Evolutionary conservation across 2,329 filamentous ascomycete genomes (phyloP).

Genomic region (Fusarium clavum): DNA sequence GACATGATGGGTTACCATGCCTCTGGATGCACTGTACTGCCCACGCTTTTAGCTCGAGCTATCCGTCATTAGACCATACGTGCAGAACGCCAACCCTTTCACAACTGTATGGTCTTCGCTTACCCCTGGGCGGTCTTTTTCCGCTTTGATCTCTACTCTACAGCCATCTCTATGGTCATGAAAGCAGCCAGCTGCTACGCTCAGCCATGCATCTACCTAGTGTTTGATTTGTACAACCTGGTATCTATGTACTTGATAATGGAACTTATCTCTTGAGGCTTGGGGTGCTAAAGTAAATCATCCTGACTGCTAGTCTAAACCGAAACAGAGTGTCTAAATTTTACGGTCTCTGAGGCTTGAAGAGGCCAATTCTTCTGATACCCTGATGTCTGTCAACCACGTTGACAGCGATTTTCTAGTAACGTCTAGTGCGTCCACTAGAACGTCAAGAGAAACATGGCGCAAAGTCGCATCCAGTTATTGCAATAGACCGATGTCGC

Average conservation of each 20-base stretch:
- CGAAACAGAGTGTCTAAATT: not conserved
- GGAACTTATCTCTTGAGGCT: not conserved
- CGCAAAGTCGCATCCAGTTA: conserved; percentile 10
- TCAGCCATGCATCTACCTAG: not conserved
- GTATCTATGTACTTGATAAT: not conserved
- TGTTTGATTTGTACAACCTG: not conserved
- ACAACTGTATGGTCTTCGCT: not conserved
- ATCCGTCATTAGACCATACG: not conserved
- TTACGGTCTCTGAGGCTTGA: not conserved
- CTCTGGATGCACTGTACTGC: not conserved
- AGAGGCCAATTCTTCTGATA: not conserved
- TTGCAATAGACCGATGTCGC: conserved; percentile 3
- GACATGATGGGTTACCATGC: not conserved
- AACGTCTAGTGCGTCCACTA: conserved; percentile 18
- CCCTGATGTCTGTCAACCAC: not conserved
- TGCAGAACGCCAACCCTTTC: not conserved
- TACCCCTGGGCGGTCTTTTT: not conserved
- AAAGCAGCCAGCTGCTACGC: not conserved
- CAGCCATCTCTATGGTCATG: not conserved
- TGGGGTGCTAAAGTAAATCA: not conserved
- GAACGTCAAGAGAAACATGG: conserved; percentile 31
- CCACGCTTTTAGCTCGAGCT: not conserved
- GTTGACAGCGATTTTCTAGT: not conserved
- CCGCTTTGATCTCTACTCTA: not conserved
- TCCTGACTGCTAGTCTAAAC: not conserved